Percentiles rank a stretch among this genome's conserved stretches.
Evolutionary conservation across 2,329 filamentous ascomycete species (phyloP).

Genomic region (Macrophomina tecta): DNA sequence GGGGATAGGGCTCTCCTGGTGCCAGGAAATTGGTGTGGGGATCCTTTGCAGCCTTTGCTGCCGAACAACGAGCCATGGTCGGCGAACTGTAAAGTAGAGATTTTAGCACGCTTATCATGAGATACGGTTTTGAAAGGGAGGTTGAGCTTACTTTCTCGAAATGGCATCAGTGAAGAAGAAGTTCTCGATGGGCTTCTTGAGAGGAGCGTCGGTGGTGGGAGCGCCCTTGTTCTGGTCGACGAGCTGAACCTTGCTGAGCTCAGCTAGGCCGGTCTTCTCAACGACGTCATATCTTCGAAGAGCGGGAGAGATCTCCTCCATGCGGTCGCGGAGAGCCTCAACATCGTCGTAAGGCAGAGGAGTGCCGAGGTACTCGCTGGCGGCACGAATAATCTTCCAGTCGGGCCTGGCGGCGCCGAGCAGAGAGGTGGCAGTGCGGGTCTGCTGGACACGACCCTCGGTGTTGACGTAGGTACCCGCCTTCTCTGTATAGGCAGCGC

Average conservation of each 20-base stretch:
- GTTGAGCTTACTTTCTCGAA: constrained; percentile 80
- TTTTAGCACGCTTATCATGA: constrained; percentile 30
- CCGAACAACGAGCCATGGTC: constrained; percentile 97
- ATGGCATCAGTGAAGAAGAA: constrained; percentile 99
- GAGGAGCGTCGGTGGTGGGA: constrained; percentile 71
- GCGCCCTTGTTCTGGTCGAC: constrained; percentile 95
- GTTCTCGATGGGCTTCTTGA: constrained; percentile 89
- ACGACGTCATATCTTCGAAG: constrained; percentile 89
- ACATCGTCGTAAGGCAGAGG: constrained; percentile 94
- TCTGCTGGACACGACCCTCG: constrained; percentile 94
- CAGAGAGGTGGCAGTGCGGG: constrained; percentile 84
- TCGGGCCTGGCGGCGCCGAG: constrained; percentile 91
- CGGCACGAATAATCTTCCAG: constrained; percentile 98
- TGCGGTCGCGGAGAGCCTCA: constrained; percentile 85
- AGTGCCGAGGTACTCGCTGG: constrained; percentile 85
- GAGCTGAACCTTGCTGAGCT: constrained; percentile 89
- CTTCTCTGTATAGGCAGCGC: constrained; percentile 97
- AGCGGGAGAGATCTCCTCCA: constrained; percentile 92
- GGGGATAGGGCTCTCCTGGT: constrained; percentile 51
- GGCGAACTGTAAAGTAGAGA: constrained; percentile 70
- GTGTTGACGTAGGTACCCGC: constrained; percentile 96
- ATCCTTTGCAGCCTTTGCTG: constrained; percentile 74
- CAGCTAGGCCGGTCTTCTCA: constrained; percentile 72
- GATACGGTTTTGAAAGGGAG: no score
- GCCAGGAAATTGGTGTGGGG: constrained; percentile 59